These are phyloP conservation scores for Botrytis galanthina DNA, from an alignment of 2,329 filamentous ascomycete genomes.

Conservation along the genomic window DNA sequence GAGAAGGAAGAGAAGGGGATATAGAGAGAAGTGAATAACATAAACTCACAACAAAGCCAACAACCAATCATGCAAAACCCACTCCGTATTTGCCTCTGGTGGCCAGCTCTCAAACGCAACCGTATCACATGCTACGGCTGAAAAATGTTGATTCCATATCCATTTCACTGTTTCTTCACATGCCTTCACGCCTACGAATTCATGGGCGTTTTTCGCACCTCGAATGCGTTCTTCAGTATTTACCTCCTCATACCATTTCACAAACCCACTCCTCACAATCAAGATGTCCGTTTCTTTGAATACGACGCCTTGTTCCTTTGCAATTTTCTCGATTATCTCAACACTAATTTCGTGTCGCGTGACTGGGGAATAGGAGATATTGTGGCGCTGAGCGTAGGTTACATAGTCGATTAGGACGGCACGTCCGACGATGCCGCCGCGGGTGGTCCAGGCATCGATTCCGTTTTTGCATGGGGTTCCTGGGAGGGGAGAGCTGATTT, in stretches of 20 bases:
- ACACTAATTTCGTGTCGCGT: slow-evolving; percentile 40
- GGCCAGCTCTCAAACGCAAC: slow-evolving; percentile 35
- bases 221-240: slow-evolving; percentile 22
- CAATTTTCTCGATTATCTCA: slow-evolving; percentile 44
- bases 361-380: slow-evolving; percentile 41
- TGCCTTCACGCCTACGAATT: slow-evolving; percentile 28
- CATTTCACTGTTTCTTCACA: slow-evolving; percentile 31
- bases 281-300: slow-evolving; percentile 50
- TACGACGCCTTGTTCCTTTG: slow-evolving; percentile 45
- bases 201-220: slow-evolving; percentile 19
- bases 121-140: slow-evolving; percentile 34
- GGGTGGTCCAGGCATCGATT: slow-evolving; percentile 26
- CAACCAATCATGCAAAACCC: slow-evolving; percentile 33
- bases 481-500: slow-evolving; percentile 36
- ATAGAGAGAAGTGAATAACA: background rate
- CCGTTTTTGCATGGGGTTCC: slow-evolving; percentile 37
- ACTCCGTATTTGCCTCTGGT: slow-evolving; percentile 27
- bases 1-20: too few species aligned
- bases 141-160: slow-evolving; percentile 36
- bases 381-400: slow-evolving; percentile 39
- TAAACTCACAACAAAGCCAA: slow-evolving; percentile 26
- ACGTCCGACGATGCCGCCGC: slow-evolving; percentile 38
- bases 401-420: slow-evolving; percentile 54
- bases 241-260: slow-evolving; percentile 38
- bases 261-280: slow-evolving; percentile 49